Evolutionary conservation across 805 yeast species (phyloP).

Genomic region (Cyberlindnera petersonii): DNA sequence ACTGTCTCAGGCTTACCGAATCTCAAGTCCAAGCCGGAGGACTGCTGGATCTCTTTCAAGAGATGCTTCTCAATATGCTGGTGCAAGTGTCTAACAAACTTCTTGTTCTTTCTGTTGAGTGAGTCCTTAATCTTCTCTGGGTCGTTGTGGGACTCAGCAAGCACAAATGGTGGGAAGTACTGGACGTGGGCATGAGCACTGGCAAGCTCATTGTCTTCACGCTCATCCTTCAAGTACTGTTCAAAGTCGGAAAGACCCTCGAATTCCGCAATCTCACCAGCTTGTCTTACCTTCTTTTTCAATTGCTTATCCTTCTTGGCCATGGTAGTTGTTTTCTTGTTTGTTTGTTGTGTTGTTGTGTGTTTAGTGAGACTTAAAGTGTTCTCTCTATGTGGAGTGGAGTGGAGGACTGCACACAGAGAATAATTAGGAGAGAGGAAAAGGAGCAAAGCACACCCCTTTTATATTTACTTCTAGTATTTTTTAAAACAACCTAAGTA

Average conservation of each 20-base stretch:
- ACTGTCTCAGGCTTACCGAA: slow-evolving; percentile 48
- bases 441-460: too few species aligned
- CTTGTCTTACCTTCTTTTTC: slow-evolving; percentile 20
- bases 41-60: slow-evolving; percentile 58
- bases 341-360: slow-evolving; percentile 2
- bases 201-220: slow-evolving; percentile 73
- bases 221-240: slow-evolving; percentile 61
- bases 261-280: slow-evolving; percentile 37
- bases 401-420: too few species aligned
- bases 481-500: too few species aligned
- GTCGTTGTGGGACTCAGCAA: slow-evolving; percentile 62
- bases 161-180: slow-evolving; percentile 71
- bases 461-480: too few species aligned
- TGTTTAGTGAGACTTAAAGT: too few species aligned
- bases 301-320: slow-evolving; percentile 21
- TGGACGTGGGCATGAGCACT: slow-evolving; percentile 61
- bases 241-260: slow-evolving; percentile 64
- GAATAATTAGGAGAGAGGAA: too few species aligned
- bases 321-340: slow-evolving; percentile 8
- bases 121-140: slow-evolving; percentile 70
- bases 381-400: too few species aligned
- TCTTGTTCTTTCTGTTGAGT: slow-evolving; percentile 65
- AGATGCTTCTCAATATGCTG: slow-evolving; percentile 73
- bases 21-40: slow-evolving; percentile 53
- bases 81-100: slow-evolving; percentile 68